Evolutionary conservation across 164 flowering plant species (phyloP), one percentile per base, ranked within the genome.

Genomic region (Amborella trichopoda): DNA sequence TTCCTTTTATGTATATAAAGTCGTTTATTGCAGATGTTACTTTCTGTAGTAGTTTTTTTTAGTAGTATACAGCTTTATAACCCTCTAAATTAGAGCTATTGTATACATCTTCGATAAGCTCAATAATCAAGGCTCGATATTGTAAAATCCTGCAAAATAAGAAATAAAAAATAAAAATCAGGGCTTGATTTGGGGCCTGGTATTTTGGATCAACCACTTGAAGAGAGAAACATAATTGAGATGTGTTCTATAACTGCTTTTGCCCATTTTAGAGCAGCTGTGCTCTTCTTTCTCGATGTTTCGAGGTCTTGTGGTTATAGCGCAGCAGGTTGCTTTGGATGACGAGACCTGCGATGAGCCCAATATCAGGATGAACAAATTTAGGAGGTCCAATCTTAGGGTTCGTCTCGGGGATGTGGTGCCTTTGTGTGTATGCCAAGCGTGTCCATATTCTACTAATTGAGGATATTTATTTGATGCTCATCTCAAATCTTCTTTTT

Each of bases 231-330:
- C 58, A 81, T 88, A 20, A 88, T 88, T 52, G 94, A 88, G 55
- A 88, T 88, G 97, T 88, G 97, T 68, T 81, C 86, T 61, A 88
- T 88, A 20, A 88, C 97, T 3, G 97, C 97, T 36, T 52, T 88
- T 42, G 94, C 94, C 1, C 97, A 88, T 70, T 65, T 88, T 28
- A 69, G 97, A 42, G 80, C 97, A 40, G 97, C 97, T 17, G 75
- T 88, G 3, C 48, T 84, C 62, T 88, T 84, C 53, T 88, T 88
- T 52, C 61, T 84, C 61, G 97, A 88, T 54, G 71, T 84, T 23
- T 88, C 94, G 12, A 89, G 94, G 13, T 81, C 97, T 14, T 88
- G 94, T 61, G 97, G 94, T 0, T 88, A 80, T 53, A 88, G 62
- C 44, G 78, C n/a, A n/a, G n/a, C n/a, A n/a, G n/a, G n/a, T 85